Conservation (phyloP, 352 stramenopile species). For the Blastocystis sp. region DNA sequence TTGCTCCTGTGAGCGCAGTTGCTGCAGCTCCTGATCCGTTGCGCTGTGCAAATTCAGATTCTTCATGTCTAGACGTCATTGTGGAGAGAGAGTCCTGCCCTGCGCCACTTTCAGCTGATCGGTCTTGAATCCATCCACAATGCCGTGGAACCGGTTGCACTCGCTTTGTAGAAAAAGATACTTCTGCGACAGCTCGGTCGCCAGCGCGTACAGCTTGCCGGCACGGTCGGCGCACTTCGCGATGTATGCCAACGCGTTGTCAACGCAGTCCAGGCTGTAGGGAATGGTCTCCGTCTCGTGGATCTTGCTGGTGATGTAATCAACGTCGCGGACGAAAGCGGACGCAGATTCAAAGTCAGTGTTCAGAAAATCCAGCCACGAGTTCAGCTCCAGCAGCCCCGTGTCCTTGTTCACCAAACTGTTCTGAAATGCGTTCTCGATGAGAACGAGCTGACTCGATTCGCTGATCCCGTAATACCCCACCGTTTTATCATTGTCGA, state of each 20-base stretch:
- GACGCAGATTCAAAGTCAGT: constrained; percentile 21
- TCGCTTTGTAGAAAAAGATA: constrained; percentile 32
- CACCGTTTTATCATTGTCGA: constrained; percentile 65
- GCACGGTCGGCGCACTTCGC: neutral
- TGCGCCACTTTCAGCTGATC: constrained; percentile 31
- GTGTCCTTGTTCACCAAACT: constrained; percentile 23
- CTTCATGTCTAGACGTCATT: constrained; percentile 17
- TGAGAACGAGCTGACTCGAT: constrained; percentile 9
- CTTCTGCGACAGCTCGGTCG: neutral
- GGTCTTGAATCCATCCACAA: constrained; percentile 1
- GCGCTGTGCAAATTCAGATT: constrained; percentile 10
- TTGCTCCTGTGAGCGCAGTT: neutral
- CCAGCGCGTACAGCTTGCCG: neutral
- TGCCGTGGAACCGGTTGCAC: neutral
- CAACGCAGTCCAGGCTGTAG: constrained; percentile 19
- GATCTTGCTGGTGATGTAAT: constrained; percentile 61
- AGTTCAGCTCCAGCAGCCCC: constrained; percentile 41
- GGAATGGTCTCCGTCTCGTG: constrained; percentile 19
- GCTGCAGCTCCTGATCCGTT: neutral
- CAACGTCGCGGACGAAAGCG: constrained; percentile 21
- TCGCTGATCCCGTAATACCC: constrained; percentile 11
- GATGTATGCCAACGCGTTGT: constrained; percentile 29
- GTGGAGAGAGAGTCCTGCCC: neutral
- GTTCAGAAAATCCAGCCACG: constrained; percentile 48
- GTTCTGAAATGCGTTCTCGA: constrained; percentile 67